phyloP scores from a whole-genome alignment of 768 basidiomycete species.

The Neoboletus brunneissimus region DNA sequence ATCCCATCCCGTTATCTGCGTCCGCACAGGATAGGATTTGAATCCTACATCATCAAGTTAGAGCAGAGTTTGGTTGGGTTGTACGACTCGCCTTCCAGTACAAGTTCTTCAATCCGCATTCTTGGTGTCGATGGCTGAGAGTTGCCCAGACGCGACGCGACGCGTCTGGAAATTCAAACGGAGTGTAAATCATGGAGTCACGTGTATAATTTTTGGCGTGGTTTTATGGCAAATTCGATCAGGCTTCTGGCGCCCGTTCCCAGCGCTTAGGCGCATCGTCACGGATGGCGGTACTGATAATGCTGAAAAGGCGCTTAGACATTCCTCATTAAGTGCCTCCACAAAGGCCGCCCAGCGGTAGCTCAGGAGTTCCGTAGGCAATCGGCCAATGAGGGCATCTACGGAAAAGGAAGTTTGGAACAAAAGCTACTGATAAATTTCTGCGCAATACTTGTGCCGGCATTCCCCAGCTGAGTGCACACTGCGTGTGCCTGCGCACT shows the following conservation, averaged over 20 bases:
- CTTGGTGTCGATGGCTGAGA: conserved; percentile 16
- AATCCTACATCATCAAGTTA: conserved; percentile 57
- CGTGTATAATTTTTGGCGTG: conserved; percentile 4
- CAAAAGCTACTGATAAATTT: conserved; percentile 14
- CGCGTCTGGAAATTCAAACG: conserved; percentile 27
- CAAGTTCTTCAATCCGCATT: conserved; percentile 94
- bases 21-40: conserved; percentile 96
- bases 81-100: conserved; percentile 70
- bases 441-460: conserved; percentile 1
- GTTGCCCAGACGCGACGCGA: conserved; percentile 28
- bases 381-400: not conserved
- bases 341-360: not conserved
- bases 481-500: not conserved
- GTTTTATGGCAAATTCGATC: conserved; percentile 1
- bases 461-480: conserved; percentile 7
- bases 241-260: not conserved
- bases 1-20: conserved; percentile 96
- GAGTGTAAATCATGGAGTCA: conserved; percentile 22
- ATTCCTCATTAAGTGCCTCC: not conserved
- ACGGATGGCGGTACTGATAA: not conserved
- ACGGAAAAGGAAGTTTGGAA: conserved; percentile 21
- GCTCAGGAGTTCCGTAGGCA: too few relatives aligned
- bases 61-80: not conserved
- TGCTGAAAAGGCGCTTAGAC: not conserved
- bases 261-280: conserved; percentile 14